Base-by-base conservation (phyloP, 495 filamentous ascomycete genomes). In the Xylaria castorea region DNA sequence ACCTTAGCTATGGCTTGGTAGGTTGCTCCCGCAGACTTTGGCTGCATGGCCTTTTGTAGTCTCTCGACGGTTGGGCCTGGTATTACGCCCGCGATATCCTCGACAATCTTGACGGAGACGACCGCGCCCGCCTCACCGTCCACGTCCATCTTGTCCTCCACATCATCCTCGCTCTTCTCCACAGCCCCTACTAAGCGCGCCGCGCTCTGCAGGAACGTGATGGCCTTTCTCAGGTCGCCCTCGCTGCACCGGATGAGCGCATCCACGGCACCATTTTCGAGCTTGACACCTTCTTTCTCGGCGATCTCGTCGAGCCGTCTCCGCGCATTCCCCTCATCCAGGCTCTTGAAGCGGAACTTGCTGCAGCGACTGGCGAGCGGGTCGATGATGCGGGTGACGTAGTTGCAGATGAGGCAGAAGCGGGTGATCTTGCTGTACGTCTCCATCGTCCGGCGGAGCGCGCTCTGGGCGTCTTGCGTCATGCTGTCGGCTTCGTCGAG, bases 371-470 rank as follows among this genome's bases (percentile, higher is more conserved):
- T 93, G 2, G 96, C 96, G 30, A 99, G 84, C 32, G 96, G 96
- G 80, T 98, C 96, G 77, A 99, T 99, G 78, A 99, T 98, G 68
- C 96, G 85, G 0, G 96, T 98, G 42, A 99, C 95, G 76, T 98
- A 99, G 83, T 99, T 99, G 83, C 96, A 99, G 51, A 98, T 94
- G 16, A 99, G 85, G 81, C 97, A 98, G 82, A 99, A 99, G 30
- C 96, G 87, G 7, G 96, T 99, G 78, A 98, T 98, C 78, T 93
- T 94, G 81, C 89, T 92, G 81, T 98, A 98, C 66, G 93, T 96
- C 85, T 99, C 96, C 96, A 99, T 99, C 8, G 96, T 98, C 50
- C 96, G 89, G 70, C 96, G 86, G 53, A 99, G 87, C 5, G 96
- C 96, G 61, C 90, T 91, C 86, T 99, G 96, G 55, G 96, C 96